Evolutionary conservation across 345 rosid genomes (phyloP).

Genomic region (Citropsis articulata): DNA sequence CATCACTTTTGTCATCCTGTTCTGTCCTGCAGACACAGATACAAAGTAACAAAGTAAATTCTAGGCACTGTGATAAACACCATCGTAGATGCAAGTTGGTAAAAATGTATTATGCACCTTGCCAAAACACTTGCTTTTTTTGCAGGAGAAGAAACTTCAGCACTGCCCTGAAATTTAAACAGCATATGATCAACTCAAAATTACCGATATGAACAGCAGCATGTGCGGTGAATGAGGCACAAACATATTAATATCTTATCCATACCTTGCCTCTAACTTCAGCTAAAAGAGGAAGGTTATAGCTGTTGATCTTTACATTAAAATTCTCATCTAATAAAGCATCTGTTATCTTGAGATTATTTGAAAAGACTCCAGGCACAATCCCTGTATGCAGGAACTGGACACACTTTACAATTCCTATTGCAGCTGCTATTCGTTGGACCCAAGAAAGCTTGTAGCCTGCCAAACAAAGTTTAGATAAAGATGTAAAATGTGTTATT

Average conservation of each 20-base stretch:
- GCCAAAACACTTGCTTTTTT: conserved; percentile 18
- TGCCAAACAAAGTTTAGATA: not conserved
- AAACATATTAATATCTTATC: not conserved
- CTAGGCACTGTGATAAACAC: not conserved
- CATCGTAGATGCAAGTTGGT: not conserved
- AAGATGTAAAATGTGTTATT: no score
- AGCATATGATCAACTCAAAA: not conserved
- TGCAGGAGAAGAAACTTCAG: conserved; percentile 20
- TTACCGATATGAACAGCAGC: not conserved
- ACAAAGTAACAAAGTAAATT: not conserved
- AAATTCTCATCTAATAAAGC: conserved; percentile 45
- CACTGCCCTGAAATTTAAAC: conserved; percentile 28
- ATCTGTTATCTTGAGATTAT: conserved; percentile 55
- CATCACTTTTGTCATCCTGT: conserved; percentile 36
- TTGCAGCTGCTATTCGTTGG: conserved; percentile 45
- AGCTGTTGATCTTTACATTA: conserved; percentile 43
- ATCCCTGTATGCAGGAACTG: conserved; percentile 63
- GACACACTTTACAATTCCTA: conserved; percentile 49
- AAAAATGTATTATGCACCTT: conserved; percentile 20
- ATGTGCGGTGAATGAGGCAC: not conserved
- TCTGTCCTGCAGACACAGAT: conserved; percentile 25
- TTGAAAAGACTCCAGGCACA: conserved; percentile 48
- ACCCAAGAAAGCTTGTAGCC: conserved; percentile 39
- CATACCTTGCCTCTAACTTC: conserved; percentile 30
- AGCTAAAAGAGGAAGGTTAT: conserved; percentile 45